A percentile compares a stretch with the other conserved stretches of the same genome.
phyloP scores from a whole-genome alignment of 805 yeast species.

The Ogataea thermomethanolica region DNA sequence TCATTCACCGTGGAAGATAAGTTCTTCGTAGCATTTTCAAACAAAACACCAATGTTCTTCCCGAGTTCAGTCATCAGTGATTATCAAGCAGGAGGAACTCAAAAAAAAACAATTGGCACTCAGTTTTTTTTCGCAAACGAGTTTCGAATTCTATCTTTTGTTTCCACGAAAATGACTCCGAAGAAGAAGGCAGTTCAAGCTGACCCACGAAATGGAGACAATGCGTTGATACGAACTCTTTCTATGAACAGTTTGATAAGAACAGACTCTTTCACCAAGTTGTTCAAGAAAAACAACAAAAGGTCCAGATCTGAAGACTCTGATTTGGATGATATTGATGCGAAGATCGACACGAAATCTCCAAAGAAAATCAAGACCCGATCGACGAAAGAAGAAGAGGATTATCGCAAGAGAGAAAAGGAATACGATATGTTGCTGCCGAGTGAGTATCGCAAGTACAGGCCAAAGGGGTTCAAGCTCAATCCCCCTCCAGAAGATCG shows the following conservation, averaged over 20 bases:
- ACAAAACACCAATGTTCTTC: constrained; percentile 55
- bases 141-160: background rate
- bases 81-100: background rate
- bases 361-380: constrained; percentile 8
- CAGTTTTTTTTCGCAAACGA: constrained; percentile 1
- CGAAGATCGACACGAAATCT: constrained; percentile 11
- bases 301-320: constrained; percentile 16
- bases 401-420: constrained; percentile 43
- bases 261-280: constrained; percentile 22
- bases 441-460: constrained; percentile 64
- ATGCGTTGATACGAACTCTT: constrained; percentile 11
- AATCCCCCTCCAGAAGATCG: constrained; percentile 82
- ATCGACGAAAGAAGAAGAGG: constrained; percentile 25
- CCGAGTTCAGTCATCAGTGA: constrained; percentile 20
- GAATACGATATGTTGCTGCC: constrained; percentile 64
- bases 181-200: background rate
- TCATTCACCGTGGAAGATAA: constrained; percentile 82
- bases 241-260: constrained; percentile 19
- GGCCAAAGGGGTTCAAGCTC: constrained; percentile 76
- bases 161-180: constrained; percentile 1
- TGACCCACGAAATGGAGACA: constrained; percentile 3
- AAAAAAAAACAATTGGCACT: constrained; percentile 1
- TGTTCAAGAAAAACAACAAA: constrained; percentile 20
- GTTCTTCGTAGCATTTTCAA: constrained; percentile 76
- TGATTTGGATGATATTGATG: constrained; percentile 8